phyloP scores from a whole-genome alignment of 78 protist genomes.

The Speleostelium caveatum region DNA sequence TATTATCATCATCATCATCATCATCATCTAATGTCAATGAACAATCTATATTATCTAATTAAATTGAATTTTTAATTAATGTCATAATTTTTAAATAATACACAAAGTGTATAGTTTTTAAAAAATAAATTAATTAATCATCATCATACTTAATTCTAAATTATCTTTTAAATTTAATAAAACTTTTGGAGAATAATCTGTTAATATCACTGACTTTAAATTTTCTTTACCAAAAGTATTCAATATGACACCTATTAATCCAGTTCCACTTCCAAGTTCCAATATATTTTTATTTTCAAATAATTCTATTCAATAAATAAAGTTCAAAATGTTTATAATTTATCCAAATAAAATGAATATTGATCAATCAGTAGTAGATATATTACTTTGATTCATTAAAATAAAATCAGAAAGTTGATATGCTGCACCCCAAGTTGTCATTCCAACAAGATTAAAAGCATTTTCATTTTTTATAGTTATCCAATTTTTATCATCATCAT shows the following conservation, averaged over 20 bases:
- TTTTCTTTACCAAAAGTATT: not conserved
- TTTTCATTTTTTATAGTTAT: slow-evolving; percentile 36
- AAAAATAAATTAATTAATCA: not conserved
- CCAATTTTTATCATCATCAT: no score
- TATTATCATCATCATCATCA: not conserved
- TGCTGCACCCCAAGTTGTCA: slow-evolving; percentile 80
- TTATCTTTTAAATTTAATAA: slow-evolving; percentile 54
- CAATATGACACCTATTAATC: slow-evolving; percentile 30
- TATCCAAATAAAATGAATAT: no score
- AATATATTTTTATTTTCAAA: slow-evolving; percentile 16
- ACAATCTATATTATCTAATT: slow-evolving; percentile 12
- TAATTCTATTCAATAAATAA: no score
- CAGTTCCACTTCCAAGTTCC: slow-evolving; percentile 64
- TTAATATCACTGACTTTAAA: slow-evolving; percentile 24
- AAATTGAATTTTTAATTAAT: not conserved
- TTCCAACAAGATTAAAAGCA: slow-evolving; percentile 59
- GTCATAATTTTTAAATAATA: no score
- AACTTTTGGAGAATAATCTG: slow-evolving; percentile 68
- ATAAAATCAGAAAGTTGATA: slow-evolving; percentile 53
- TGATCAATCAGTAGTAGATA: no score
- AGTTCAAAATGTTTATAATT: no score
- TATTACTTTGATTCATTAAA: slow-evolving; percentile 10
- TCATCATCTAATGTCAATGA: slow-evolving; percentile 11
- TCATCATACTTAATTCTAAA: slow-evolving; percentile 34
- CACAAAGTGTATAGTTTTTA: no score